Percentiles rank a stretch among this genome's conserved stretches.
phyloP scores from a whole-genome alignment of 441 rosid genomes.

The Populus hybrid region DNA sequence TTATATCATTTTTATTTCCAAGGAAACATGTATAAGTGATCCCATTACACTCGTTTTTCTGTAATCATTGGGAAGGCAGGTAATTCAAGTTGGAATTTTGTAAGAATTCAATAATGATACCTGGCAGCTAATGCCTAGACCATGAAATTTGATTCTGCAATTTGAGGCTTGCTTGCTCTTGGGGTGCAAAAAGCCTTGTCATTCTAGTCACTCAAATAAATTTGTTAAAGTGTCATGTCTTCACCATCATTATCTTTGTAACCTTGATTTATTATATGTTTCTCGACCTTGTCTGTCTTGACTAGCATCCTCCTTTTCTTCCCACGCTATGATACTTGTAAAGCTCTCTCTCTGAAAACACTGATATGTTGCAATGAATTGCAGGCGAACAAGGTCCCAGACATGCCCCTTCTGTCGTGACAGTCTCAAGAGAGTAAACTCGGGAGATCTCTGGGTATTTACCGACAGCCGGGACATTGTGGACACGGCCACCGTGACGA shows the following conservation, averaged over 20 bases:
- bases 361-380: slow-evolving; percentile 6
- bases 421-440: slow-evolving; percentile 36
- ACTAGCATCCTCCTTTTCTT: background rate
- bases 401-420: slow-evolving; percentile 57
- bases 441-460: slow-evolving; percentile 58
- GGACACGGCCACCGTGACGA: slow-evolving; percentile 45
- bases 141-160: background rate
- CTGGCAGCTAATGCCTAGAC: background rate
- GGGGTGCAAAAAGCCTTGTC: background rate
- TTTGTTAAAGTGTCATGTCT: background rate
- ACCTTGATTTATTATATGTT: background rate
- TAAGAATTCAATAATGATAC: background rate
- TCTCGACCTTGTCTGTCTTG: background rate
- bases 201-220: background rate
- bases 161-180: background rate
- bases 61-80: background rate
- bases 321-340: background rate
- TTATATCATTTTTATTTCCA: no score
- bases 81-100: background rate
- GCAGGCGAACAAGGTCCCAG: slow-evolving; percentile 58
- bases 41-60: background rate
- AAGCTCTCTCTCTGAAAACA: background rate
- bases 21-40: background rate
- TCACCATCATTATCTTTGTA: background rate
- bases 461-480: slow-evolving; percentile 46